phyloP scores from a whole-genome alignment of 352 stramenopile genomes.

The Globisporangium spiculum region DNA sequence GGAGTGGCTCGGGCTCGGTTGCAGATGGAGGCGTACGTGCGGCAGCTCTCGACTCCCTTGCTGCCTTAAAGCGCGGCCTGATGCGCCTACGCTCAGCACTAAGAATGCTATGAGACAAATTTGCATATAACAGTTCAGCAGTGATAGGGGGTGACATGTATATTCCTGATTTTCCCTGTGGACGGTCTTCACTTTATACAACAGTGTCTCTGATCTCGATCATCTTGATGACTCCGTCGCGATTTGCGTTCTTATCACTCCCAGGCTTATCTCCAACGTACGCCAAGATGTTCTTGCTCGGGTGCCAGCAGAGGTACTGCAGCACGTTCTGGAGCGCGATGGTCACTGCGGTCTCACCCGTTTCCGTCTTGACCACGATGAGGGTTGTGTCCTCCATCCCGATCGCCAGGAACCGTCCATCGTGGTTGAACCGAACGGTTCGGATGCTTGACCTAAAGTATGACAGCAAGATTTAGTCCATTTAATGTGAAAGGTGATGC shows the following conservation, averaged over 20 bases:
- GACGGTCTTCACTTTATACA: constrained; percentile 8
- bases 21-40: constrained; percentile 62
- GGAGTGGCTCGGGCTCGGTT: constrained; percentile 62
- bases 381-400: constrained; percentile 75
- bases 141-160: not conserved
- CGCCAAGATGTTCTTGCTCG: constrained; percentile 74
- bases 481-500: not conserved
- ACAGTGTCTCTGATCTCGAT: constrained; percentile 60
- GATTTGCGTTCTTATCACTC: constrained; percentile 77
- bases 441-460: constrained; percentile 65
- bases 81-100: not conserved
- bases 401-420: constrained; percentile 69
- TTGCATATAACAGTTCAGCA: not conserved
- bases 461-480: too few relatives aligned
- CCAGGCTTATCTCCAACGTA: constrained; percentile 81
- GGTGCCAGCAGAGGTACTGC: constrained; percentile 83
- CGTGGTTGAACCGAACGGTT: constrained; percentile 74
- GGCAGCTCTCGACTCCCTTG: constrained; percentile 36
- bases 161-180: constrained; percentile 8
- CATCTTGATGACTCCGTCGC: constrained; percentile 83
- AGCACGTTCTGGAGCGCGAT: constrained; percentile 67
- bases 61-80: constrained; percentile 6
- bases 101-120: not conserved
- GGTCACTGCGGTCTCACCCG: constrained; percentile 51
- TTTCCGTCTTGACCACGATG: constrained; percentile 62